Evolutionary conservation across 1,284 basidiomycete genomes (phyloP).

Genomic region (Coniferiporia weirii): DNA sequence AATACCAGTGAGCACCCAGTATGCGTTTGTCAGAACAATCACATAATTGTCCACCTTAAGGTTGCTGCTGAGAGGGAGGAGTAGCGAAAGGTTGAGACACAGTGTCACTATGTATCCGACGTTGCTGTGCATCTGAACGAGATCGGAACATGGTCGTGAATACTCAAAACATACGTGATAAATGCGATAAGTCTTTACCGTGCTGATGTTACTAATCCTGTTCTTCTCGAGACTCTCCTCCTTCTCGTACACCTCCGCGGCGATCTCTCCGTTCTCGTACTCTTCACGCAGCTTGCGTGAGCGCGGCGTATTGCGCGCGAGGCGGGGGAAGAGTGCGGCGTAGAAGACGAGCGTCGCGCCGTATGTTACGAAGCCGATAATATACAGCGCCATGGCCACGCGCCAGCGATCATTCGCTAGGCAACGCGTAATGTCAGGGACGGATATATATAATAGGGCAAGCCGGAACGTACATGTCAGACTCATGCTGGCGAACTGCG

Average conservation of each 20-base stretch:
- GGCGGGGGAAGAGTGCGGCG: constrained; percentile 75
- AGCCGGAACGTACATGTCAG: constrained; percentile 47
- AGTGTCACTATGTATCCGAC: constrained; percentile 67
- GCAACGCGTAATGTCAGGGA: not conserved
- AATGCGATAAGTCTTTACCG: constrained; percentile 41
- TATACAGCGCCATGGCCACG: constrained; percentile 73
- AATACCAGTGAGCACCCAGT: constrained; percentile 69
- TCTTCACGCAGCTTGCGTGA: constrained; percentile 54
- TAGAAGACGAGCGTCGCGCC: constrained; percentile 79
- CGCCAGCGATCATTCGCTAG: constrained; percentile 66
- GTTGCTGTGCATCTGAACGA: constrained; percentile 62
- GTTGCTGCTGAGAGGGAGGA: constrained; percentile 63
- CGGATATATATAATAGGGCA: not conserved
- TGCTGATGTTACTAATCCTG: constrained; percentile 80
- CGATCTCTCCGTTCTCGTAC: constrained; percentile 54
- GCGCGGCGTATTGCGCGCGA: constrained; percentile 74
- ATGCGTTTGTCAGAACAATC: constrained; percentile 60
- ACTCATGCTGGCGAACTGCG: constrained; percentile 73
- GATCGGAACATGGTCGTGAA: not conserved
- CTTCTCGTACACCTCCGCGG: constrained; percentile 58
- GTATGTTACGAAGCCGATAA: constrained; percentile 74
- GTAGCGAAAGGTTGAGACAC: constrained; percentile 64
- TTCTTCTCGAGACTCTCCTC: constrained; percentile 83
- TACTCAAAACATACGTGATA: not conserved
- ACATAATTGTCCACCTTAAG: constrained; percentile 70